Conservation (phyloP, 495 filamentous ascomycete genomes). For the Melanomma pulvis-pyrius region DNA sequence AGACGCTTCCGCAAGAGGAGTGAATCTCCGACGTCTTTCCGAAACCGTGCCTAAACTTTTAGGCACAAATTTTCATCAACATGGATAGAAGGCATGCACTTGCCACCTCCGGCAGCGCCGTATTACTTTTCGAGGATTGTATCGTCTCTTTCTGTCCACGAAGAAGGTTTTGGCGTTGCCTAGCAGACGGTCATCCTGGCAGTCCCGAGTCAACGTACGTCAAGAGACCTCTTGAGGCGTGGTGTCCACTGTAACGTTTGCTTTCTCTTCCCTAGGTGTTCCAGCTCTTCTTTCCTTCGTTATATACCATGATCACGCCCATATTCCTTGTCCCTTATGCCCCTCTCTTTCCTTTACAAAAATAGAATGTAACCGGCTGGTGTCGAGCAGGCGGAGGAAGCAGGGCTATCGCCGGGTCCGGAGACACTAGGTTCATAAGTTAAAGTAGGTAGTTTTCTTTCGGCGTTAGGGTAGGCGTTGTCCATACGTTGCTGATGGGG, state of each 20-base stretch:
- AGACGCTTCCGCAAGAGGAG: neutral
- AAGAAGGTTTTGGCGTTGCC: no score
- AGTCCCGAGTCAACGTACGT: no score
- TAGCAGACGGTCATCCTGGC: no score
- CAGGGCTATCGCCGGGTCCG: neutral
- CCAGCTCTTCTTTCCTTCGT: neutral
- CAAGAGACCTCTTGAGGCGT: no score
- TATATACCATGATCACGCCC: neutral
- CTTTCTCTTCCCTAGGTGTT: neutral
- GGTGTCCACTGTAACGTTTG: no score
- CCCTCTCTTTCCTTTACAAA: neutral
- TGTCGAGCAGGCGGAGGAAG: neutral
- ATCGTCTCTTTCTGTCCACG: no score
- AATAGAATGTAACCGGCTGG: neutral
- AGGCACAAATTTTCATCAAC: no score
- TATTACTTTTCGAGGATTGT: no score
- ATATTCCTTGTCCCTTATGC: neutral
- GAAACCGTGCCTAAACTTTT: neutral
- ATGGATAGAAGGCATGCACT: no score
- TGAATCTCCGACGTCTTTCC: neutral
- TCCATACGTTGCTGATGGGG: neutral
- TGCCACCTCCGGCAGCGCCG: no score
- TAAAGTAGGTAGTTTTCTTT: neutral
- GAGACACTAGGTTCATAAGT: no score
- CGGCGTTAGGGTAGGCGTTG: neutral